Evolutionary conservation across 2,329 filamentous ascomycete species (phyloP).

Genomic region (Stagonosporopsis cucurbitacearum): DNA sequence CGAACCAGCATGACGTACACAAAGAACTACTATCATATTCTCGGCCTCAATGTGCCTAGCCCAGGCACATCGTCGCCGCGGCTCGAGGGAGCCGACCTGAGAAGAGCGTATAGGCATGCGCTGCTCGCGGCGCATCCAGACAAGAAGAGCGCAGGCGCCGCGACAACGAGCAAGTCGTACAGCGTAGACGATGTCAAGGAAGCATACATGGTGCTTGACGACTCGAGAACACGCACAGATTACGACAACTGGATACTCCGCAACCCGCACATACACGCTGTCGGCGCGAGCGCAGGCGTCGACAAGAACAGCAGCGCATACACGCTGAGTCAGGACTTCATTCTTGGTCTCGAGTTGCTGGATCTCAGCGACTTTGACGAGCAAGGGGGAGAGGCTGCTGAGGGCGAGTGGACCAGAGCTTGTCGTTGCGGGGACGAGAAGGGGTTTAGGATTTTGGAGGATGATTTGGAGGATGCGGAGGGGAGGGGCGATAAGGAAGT

Average conservation of each 20-base stretch:
- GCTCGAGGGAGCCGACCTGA: slow-evolving; percentile 15
- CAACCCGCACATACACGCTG: slow-evolving; percentile 7
- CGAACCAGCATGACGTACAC: slow-evolving; percentile 29
- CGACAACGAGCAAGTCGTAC: slow-evolving; percentile 39
- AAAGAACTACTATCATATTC: slow-evolving; percentile 41
- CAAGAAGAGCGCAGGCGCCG: slow-evolving; percentile 46
- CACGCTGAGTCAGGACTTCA: slow-evolving; percentile 26
- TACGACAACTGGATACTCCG: slow-evolving; percentile 44
- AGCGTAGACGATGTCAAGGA: slow-evolving; percentile 64
- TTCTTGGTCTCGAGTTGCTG: slow-evolving; percentile 62
- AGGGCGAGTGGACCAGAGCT: slow-evolving; percentile 56
- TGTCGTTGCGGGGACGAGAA: slow-evolving; percentile 66
- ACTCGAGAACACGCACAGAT: slow-evolving; percentile 52
- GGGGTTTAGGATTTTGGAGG: slow-evolving; percentile 62
- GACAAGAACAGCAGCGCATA: not conserved
- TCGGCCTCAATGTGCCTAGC: slow-evolving; percentile 27
- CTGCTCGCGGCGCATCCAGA: slow-evolving; percentile 66
- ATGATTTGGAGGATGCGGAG: slow-evolving; percentile 59
- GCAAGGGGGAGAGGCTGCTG: slow-evolving; percentile 1
- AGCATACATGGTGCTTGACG: slow-evolving; percentile 63
- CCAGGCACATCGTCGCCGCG: not conserved
- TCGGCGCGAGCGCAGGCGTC: not conserved
- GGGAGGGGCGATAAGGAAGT: slow-evolving; percentile 64
- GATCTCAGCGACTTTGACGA: slow-evolving; percentile 61
- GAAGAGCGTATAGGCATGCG: slow-evolving; percentile 61